phyloP scores from a whole-genome alignment of 352 stramenopile genomes.

The Pythium volutum region DNA sequence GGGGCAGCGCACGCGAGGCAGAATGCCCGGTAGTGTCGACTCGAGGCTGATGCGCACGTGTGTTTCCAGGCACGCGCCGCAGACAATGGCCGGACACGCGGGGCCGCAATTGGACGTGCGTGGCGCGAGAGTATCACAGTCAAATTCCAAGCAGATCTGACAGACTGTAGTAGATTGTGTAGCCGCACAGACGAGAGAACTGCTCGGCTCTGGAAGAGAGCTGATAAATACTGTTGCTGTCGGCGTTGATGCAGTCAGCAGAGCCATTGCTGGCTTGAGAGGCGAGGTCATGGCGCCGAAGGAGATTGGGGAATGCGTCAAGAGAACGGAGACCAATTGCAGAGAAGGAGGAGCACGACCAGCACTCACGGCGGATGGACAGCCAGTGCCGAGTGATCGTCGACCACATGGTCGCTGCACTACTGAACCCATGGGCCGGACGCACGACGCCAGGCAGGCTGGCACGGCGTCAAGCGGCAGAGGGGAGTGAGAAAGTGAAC shows the following conservation, averaged over 20 bases:
- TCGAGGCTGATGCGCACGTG: conserved; percentile 7
- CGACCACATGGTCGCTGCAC: too few species aligned
- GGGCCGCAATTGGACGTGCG: background rate
- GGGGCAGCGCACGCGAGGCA: conserved; percentile 26
- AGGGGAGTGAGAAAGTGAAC: too few species aligned
- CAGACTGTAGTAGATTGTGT: background rate
- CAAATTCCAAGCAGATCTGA: conserved; percentile 16
- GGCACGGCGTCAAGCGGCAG: too few species aligned
- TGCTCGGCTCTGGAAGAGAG: background rate
- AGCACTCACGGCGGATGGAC: too few species aligned
- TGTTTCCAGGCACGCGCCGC: conserved; percentile 7
- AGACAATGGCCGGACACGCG: conserved; percentile 6
- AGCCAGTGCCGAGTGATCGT: too few species aligned
- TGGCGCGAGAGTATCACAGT: background rate
- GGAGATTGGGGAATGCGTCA: background rate
- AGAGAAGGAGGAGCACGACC: too few species aligned
- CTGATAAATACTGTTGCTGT: background rate
- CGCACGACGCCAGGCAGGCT: too few species aligned
- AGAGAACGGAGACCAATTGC: background rate
- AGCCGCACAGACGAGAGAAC: background rate
- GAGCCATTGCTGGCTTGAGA: background rate
- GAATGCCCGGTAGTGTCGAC: conserved; percentile 8
- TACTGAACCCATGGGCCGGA: too few species aligned
- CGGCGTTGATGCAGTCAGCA: background rate
- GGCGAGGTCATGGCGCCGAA: background rate